Percentiles rank a stretch among this genome's conserved stretches.
Conservation (phyloP, 192 early-diverging fungal genomes). For the Rhizophlyctis rosea region DNA sequence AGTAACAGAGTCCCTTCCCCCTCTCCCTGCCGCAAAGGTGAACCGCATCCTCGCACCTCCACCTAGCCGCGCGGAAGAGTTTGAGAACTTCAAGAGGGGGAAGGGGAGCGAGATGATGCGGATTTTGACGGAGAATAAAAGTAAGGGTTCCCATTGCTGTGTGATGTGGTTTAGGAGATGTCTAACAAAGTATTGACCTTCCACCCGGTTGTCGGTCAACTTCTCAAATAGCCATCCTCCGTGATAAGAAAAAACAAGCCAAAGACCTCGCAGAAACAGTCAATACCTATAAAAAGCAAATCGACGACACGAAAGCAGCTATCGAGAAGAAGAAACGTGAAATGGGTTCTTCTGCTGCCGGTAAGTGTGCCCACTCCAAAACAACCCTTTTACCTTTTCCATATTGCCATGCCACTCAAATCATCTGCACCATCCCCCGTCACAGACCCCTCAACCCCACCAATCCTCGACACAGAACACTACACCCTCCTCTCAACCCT, state of each 20-base stretch:
- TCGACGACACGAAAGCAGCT: slow-evolving; percentile 39
- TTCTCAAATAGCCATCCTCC: slow-evolving; percentile 35
- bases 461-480: slow-evolving; percentile 60
- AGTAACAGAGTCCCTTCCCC: too few species aligned
- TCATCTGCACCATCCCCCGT: too few species aligned
- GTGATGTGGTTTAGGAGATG: background rate
- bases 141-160: slow-evolving; percentile 21
- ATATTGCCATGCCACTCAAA: too few species aligned
- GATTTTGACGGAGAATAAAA: slow-evolving; percentile 59
- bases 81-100: slow-evolving; percentile 53
- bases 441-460: too few species aligned
- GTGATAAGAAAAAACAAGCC: slow-evolving; percentile 50
- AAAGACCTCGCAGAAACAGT: slow-evolving; percentile 39
- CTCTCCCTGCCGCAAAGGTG: slow-evolving; percentile 16
- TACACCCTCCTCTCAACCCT: slow-evolving; percentile 39
- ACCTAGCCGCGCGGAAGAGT: slow-evolving; percentile 50
- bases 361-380: slow-evolving; percentile 10
- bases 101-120: slow-evolving; percentile 53
- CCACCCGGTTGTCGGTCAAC: background rate
- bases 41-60: slow-evolving; percentile 11
- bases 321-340: slow-evolving; percentile 33
- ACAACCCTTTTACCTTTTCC: too few species aligned
- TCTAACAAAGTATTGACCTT: background rate
- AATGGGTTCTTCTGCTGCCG: slow-evolving; percentile 1
- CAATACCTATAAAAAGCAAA: slow-evolving; percentile 44